phyloP scores from a whole-genome alignment of 2,329 filamentous ascomycete genomes.

The Thelonectria olida region DNA sequence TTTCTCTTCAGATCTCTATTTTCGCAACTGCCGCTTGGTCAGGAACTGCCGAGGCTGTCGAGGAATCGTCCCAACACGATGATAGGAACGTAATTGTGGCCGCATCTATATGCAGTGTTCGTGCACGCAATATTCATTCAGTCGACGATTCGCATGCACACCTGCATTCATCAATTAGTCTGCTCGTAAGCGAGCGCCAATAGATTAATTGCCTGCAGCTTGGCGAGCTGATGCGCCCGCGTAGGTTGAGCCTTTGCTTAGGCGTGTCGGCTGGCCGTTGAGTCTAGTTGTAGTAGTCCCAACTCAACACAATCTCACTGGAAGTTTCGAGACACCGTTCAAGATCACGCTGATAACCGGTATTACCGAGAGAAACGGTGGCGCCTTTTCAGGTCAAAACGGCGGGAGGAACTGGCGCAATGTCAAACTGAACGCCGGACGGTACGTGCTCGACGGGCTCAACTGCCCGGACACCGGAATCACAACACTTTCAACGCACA shows the following conservation, averaged over 20 bases:
- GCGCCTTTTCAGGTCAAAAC: constrained; percentile 5
- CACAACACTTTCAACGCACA: constrained; percentile 1
- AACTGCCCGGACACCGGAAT: neutral
- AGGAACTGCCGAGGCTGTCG: constrained; percentile 13
- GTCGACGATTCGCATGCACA: neutral
- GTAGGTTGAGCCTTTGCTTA: neutral
- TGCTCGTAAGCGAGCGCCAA: neutral
- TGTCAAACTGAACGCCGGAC: neutral
- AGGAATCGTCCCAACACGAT: constrained; percentile 7
- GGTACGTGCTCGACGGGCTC: constrained; percentile 6
- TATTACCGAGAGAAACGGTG: neutral
- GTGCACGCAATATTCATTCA: constrained; percentile 6
- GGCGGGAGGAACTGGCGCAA: neutral
- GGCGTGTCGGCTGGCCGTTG: neutral
- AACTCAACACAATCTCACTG: neutral
- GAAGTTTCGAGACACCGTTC: neutral
- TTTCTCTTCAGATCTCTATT: constrained; percentile 8
- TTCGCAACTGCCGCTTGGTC: constrained; percentile 6
- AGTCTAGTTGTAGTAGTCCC: neutral
- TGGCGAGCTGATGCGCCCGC: neutral
- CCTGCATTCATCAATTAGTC: neutral
- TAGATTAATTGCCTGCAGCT: constrained; percentile 7
- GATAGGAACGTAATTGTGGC: constrained; percentile 15
- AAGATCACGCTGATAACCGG: neutral
- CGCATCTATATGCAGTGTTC: constrained; percentile 14